Conservation (phyloP, 2,329 filamentous ascomycete species). For the Neobulgaria alba region DNA sequence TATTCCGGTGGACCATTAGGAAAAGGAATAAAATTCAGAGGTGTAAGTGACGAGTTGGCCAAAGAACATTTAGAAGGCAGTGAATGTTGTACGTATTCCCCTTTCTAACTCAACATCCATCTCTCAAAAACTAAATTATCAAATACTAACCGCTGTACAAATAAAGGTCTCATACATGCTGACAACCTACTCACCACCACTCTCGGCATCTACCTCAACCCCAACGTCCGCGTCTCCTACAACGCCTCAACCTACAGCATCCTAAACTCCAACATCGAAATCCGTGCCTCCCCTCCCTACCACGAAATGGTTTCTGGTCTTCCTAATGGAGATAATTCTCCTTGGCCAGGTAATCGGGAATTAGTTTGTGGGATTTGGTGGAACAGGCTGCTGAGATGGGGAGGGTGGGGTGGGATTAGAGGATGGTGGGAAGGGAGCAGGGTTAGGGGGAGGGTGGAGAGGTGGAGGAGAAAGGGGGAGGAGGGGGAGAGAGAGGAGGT, state of each 20-base stretch:
- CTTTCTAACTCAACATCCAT: background rate
- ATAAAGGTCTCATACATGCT: slow-evolving; percentile 49
- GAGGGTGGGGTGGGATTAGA: background rate
- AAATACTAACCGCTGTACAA: background rate
- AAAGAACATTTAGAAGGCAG: slow-evolving; percentile 59
- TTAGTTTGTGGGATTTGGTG: slow-evolving; percentile 1
- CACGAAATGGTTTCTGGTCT: background rate
- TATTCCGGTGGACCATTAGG: slow-evolving; percentile 34
- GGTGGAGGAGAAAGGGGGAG: background rate
- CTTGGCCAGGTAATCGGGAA: background rate
- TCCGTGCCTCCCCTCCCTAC: background rate
- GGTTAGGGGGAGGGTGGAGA: background rate
- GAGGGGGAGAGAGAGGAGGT: background rate
- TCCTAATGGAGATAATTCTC: background rate
- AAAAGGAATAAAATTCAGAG: slow-evolving; percentile 41
- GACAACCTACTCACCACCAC: slow-evolving; percentile 34
- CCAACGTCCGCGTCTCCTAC: slow-evolving; percentile 7
- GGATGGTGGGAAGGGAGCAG: background rate
- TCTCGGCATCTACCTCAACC: slow-evolving; percentile 2
- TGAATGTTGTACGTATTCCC: slow-evolving; percentile 53
- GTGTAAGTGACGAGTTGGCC: slow-evolving; percentile 51
- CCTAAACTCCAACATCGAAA: slow-evolving; percentile 6
- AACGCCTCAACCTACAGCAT: slow-evolving; percentile 39
- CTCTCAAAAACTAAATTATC: background rate
- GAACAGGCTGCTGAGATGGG: slow-evolving; percentile 1